A percentile compares a stretch with the other conserved stretches of the same genome.
Evolutionary conservation across 331 rosid genomes (phyloP).

Genomic region (Rhamnella rubrinervis): DNA sequence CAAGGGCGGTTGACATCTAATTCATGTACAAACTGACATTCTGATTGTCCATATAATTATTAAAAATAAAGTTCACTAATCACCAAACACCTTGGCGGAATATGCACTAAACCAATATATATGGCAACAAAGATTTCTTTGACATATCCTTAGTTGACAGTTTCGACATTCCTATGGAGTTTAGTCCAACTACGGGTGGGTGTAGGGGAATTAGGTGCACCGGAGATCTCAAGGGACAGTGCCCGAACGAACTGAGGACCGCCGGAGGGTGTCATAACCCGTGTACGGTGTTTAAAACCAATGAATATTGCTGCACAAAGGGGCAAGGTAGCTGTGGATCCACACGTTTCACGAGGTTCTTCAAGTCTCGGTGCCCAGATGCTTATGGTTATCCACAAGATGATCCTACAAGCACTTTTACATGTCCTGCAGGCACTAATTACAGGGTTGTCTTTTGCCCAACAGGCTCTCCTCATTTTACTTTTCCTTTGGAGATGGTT

Average conservation of each 20-base stretch:
- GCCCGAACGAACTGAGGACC: no score
- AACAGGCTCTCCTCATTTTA: constrained; percentile 13
- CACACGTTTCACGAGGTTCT: constrained; percentile 14
- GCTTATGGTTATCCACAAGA: constrained; percentile 36
- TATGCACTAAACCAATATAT: constrained; percentile 30
- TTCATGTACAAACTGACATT: no score
- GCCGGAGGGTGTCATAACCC: constrained; percentile 28
- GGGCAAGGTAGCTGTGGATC: constrained; percentile 28
- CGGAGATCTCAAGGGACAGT: constrained; percentile 31
- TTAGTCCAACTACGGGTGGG: constrained; percentile 17
- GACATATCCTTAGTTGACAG: constrained; percentile 34
- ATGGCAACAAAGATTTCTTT: constrained; percentile 15
- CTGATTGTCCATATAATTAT: no score
- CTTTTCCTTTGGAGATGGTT: constrained; percentile 14
- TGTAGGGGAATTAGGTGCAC: constrained; percentile 26
- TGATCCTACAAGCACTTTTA: constrained; percentile 25
- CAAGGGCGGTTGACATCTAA: no score
- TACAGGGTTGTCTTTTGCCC: constrained; percentile 39
- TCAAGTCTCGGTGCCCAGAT: constrained; percentile 23
- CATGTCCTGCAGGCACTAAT: constrained; percentile 32
- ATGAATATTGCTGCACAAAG: constrained; percentile 30
- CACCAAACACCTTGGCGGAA: constrained; percentile 37
- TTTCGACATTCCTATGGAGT: constrained; percentile 34
- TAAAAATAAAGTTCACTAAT: no score
- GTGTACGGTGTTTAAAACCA: constrained; percentile 32